These are phyloP conservation scores for Magnolia officinalis DNA, from an alignment of 164 flowering plant genomes.

Conservation along the genomic window DNA sequence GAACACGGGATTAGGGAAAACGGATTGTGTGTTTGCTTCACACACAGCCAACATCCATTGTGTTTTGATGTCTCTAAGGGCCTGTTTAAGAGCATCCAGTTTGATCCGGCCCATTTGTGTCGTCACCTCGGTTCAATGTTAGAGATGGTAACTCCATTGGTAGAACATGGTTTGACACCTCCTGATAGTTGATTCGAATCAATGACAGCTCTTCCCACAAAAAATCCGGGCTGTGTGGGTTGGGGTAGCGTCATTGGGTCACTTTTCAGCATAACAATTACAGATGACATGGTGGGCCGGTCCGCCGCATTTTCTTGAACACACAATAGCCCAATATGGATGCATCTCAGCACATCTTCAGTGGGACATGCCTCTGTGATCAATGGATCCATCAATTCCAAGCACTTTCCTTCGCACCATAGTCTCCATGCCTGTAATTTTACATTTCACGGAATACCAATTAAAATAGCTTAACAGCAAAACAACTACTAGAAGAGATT, in stretches of 20 bases:
- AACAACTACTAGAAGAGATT: too few relatives aligned
- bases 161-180: neutral
- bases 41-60: too few relatives aligned
- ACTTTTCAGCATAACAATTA: constrained; percentile 3
- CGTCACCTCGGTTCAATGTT: too few relatives aligned
- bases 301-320: constrained; percentile 11
- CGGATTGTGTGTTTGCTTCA: too few relatives aligned
- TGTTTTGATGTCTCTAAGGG: too few relatives aligned
- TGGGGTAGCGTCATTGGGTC: neutral
- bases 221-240: constrained; percentile 3
- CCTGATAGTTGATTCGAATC: neutral
- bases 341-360: constrained; percentile 9
- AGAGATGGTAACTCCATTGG: neutral
- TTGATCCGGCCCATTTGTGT: too few relatives aligned
- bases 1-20: too few relatives aligned
- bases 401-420: neutral
- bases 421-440: constrained; percentile 11
- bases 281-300: constrained; percentile 11
- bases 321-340: constrained; percentile 10
- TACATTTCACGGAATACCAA: neutral
- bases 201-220: neutral
- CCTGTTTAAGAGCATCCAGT: too few relatives aligned
- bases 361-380: neutral
- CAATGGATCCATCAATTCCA: constrained; percentile 10
- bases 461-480: too few relatives aligned